These are phyloP conservation scores for Ensete glaucum DNA, from an alignment of 176 grass and related monocot genomes.

Conservation along the genomic window DNA sequence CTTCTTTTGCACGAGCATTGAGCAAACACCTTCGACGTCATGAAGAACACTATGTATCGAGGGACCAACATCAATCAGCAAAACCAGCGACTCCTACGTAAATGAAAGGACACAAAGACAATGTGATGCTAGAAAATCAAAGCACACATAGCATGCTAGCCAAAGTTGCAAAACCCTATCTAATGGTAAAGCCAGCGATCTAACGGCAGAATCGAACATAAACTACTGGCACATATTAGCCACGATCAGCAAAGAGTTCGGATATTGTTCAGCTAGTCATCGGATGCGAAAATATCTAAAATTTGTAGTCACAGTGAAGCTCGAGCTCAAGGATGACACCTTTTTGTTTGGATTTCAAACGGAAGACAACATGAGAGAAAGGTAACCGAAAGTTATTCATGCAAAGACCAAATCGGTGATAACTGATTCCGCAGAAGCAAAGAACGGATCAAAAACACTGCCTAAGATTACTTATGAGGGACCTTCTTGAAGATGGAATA, in stretches of 20 bases:
- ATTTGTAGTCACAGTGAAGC: background rate
- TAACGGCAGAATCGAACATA: background rate
- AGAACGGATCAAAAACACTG: background rate
- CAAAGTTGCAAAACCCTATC: background rate
- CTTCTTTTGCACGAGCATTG: conserved; percentile 75
- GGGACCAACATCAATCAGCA: conserved; percentile 80
- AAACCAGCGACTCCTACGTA: conserved; percentile 56
- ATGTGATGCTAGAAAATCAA: background rate
- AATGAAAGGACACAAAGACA: background rate
- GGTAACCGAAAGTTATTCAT: background rate
- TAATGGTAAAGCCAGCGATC: background rate
- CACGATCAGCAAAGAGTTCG: background rate
- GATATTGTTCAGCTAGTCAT: background rate
- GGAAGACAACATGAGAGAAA: background rate
- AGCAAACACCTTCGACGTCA: conserved; percentile 60
- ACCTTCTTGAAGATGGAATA: background rate
- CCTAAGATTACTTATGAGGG: background rate
- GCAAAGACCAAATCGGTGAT: background rate
- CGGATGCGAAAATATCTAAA: background rate
- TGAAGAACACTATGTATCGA: conserved; percentile 74
- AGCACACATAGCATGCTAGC: background rate
- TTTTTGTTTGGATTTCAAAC: background rate
- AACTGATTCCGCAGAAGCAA: background rate
- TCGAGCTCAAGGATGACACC: background rate
- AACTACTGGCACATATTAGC: background rate